Base-by-base conservation (phyloP, 139 green algal species). In the Volvox reticuliferus region DNA sequence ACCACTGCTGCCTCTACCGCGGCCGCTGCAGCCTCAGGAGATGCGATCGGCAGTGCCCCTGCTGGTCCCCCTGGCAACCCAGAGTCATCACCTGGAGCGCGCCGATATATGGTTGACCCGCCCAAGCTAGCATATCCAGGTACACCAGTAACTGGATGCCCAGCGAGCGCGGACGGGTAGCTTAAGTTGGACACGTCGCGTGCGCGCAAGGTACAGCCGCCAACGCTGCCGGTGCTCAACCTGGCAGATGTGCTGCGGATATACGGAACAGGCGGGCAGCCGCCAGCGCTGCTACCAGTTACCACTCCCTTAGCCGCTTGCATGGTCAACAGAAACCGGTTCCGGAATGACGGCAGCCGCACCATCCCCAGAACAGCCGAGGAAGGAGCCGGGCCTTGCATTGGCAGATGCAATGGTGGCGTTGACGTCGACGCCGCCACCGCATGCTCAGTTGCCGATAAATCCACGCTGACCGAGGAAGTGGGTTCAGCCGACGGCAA, bases 321-420 rank as follows among this genome's bases (percentile, higher is more conserved):
- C 79, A 73, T 55, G 5, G 83, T 89, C 35, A 89, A 28, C 24
- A 89, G 28, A 16, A 89, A 63, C 67, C 44, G 26, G 83, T 89
- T 89, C 1, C 67, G 67, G 36, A 89, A 89, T 3, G 67, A 81
- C 1, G 83, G 83, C 26, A 89, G 68, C 65, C 37, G 28, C 13
- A 80, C 83, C n/a, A 76, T 50, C 14, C 13, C 9, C 1, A 37
- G 12, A 36, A 37, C 44, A 55, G 44, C 44, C 44, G 44, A 55
- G 5, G 44, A 55, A 55, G 44, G 44, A 55, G 9, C 44, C 44
- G 44, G 5, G 44, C 44, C 44, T 9, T 55, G 44, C 44, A 55
- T 55, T 55, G 44, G 5, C 44, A 55, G 44, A 55, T 55, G 44
- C 44, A 9, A 28, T 75, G 67, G 67, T 26, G 71, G 26, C 33